A percentile compares a stretch with the other conserved stretches of the same genome.
Conservation (phyloP, 768 basidiomycete genomes). For the Xerocomus potaroensis region DNA sequence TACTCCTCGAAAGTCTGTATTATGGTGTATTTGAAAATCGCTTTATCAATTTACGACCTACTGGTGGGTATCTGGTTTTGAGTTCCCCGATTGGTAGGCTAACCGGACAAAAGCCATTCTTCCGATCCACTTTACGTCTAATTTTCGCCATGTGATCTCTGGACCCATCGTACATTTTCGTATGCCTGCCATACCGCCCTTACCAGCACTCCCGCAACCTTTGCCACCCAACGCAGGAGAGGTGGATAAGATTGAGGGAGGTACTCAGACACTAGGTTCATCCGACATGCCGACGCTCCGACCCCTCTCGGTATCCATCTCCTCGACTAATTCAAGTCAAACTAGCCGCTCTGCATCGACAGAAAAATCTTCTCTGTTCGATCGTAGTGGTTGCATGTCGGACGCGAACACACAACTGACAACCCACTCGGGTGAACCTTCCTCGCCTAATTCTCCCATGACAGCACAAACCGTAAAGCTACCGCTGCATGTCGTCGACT, state of each 20-base stretch:
- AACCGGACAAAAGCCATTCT: conserved; percentile 47
- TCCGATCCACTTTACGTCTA: conserved; percentile 65
- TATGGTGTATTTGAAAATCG: conserved; percentile 64
- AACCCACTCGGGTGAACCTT: conserved; percentile 15
- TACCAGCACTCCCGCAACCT: conserved; percentile 41
- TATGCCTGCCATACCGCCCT: conserved; percentile 67
- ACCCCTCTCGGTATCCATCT: conserved; percentile 49
- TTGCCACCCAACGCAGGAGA: conserved; percentile 29
- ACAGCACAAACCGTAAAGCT: conserved; percentile 11
- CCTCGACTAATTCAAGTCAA: conserved; percentile 40
- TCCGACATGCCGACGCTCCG: conserved; percentile 25
- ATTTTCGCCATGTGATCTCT: conserved; percentile 61
- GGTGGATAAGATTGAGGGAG: conserved; percentile 22
- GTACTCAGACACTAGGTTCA: conserved; percentile 11
- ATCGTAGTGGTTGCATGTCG: conserved; percentile 26
- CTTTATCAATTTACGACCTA: conserved; percentile 68
- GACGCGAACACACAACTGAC: conserved; percentile 23
- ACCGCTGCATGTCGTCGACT: conserved; percentile 44
- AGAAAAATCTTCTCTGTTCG: conserved; percentile 29
- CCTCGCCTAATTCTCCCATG: conserved; percentile 17
- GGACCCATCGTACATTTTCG: conserved; percentile 61
- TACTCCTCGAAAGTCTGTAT: conserved; percentile 62
- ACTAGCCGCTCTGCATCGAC: conserved; percentile 34
- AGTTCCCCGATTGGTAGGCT: conserved; percentile 1
- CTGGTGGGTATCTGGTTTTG: conserved; percentile 40